phyloP scores from a whole-genome alignment of 2,329 filamentous ascomycete genomes.

The Xylaria sp. region DNA sequence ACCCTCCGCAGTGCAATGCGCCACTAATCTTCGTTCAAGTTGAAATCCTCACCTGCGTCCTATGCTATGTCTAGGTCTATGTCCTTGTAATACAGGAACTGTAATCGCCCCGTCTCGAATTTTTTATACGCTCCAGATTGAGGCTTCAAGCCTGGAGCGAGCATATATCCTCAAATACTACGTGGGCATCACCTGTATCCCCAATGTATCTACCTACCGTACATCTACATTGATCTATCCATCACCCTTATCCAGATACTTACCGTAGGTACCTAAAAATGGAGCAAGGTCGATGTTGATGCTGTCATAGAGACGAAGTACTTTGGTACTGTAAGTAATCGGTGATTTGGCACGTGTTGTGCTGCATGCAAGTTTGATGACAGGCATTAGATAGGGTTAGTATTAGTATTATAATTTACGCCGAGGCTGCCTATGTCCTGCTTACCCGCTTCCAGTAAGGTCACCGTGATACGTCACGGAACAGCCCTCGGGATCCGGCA shows the following conservation, averaged over 20 bases:
- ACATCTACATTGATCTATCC: too few species aligned
- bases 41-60: too few species aligned
- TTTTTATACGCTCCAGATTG: neutral
- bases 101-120: too few species aligned
- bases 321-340: neutral
- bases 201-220: too few species aligned
- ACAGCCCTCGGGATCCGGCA: constrained; percentile 24
- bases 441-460: neutral
- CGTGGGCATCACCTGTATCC: too few species aligned
- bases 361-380: constrained; percentile 27
- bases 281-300: constrained; percentile 18
- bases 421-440: constrained; percentile 9
- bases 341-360: constrained; percentile 27
- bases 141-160: neutral
- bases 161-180: neutral
- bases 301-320: constrained; percentile 21
- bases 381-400: constrained; percentile 19
- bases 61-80: too few species aligned
- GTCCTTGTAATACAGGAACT: too few species aligned
- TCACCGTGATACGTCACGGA: constrained; percentile 3
- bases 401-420: neutral
- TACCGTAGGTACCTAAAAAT: neutral
- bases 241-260: too few species aligned
- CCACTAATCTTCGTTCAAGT: neutral
- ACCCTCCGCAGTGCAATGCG: neutral